Base-by-base conservation (phyloP, 116 monocot species). In the Zostera marina region DNA sequence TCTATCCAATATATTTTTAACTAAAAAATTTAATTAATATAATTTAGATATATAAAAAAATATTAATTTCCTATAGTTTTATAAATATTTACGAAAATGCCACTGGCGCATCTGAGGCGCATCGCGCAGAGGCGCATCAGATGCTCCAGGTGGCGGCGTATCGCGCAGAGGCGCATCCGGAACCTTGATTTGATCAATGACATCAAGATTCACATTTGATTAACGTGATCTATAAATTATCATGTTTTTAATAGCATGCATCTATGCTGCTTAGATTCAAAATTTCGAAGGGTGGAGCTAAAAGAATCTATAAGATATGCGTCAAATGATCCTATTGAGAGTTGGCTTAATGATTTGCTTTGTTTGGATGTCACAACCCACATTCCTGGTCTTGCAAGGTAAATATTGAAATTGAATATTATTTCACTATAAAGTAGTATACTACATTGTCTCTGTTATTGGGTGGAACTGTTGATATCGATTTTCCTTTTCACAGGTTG, bases 271-370 rank as follows among this genome's bases (percentile, higher is more conserved):
- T 58, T 63, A 83, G 96, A 85, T 65, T 73, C 77, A 66, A 46
- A 69, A 15, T 98, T 98, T 63, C 85, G 81, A 63, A 85, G 85
- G 73, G 66, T 98, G 22, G 85, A 89, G 26, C 63, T 98, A 74
- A 85, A 64, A 54, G 90, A 98, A 54, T 85, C 96, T 43, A 89
- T 98, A 47, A 76, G 96, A 76, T 98, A 98, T 74, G 82, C 90
- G 41, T 75, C 96, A 63, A 82, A 78, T 41, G 96, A 98, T 73
- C 85, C 96, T 41, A 80, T 98, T 59, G 96, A 98, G 70, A 83
- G 81, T 53, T 98, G 90, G 96, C 76, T 98, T 32, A 73, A 98
- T 73, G 80, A 78, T 68, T 66, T 98, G 41, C 85, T 98, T 49
- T 98, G 96, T 66, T 66, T 98, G 62, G 96, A 98, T 74, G 90